Evolutionary conservation across 169 alveolate species (phyloP).

Genomic region (Cryptosporidium ubiquitum): DNA sequence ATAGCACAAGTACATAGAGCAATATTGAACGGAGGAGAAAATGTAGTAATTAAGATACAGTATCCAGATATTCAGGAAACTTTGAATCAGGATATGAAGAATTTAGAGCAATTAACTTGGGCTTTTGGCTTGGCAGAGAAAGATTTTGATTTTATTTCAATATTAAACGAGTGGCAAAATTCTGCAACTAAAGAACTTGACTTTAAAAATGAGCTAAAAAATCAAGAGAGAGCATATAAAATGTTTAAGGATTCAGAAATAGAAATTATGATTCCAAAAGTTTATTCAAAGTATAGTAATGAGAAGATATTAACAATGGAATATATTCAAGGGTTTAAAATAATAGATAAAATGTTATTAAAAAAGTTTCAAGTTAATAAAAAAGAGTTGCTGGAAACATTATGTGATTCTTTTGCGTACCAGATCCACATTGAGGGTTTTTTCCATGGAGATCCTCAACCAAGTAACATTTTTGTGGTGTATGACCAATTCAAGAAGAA

Average conservation of each 20-base stretch:
- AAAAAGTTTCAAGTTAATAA: conserved; percentile 73
- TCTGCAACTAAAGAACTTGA: conserved; percentile 88
- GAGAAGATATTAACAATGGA: conserved; percentile 89
- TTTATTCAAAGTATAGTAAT: conserved; percentile 82
- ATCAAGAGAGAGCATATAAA: conserved; percentile 83
- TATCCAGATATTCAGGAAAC: conserved; percentile 84
- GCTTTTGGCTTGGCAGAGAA: conserved; percentile 84
- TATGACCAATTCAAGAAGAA: conserved; percentile 58
- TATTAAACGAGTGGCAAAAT: conserved; percentile 89
- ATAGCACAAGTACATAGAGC: conserved; percentile 89
- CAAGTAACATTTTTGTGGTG: conserved; percentile 88
- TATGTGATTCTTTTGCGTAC: conserved; percentile 82
- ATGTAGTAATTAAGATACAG: conserved; percentile 85
- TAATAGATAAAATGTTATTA: conserved; percentile 82
- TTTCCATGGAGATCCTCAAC: conserved; percentile 93
- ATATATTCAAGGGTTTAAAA: conserved; percentile 87
- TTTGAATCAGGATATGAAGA: conserved; percentile 82
- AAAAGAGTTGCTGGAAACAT: conserved; percentile 72
- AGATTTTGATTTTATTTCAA: conserved; percentile 64
- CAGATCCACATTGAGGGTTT: conserved; percentile 84
- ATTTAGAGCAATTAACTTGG: conserved; percentile 81
- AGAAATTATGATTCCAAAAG: conserved; percentile 84
- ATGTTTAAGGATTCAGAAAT: conserved; percentile 81
- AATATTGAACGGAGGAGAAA: conserved; percentile 78
- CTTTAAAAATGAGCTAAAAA: conserved; percentile 83